Percentiles rank a stretch among this genome's conserved stretches.
Evolutionary conservation across 495 filamentous ascomycete genomes (phyloP).

Genomic region (Tuber indicum): DNA sequence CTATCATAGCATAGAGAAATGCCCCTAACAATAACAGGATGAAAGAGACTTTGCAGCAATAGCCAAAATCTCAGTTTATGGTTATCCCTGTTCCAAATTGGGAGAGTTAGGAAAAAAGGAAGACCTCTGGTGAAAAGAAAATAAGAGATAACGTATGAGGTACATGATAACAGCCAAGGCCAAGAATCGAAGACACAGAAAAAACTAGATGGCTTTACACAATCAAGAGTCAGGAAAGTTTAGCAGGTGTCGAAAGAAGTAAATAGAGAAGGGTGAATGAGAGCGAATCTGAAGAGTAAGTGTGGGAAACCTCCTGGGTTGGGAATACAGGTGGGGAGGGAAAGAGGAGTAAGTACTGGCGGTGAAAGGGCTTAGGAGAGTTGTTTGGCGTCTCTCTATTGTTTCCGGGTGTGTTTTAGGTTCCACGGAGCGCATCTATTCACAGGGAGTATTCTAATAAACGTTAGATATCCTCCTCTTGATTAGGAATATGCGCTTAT

Average conservation of each 20-base stretch:
- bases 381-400: background rate
- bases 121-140: background rate
- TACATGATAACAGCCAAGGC: background rate
- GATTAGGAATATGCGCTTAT: background rate
- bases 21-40: background rate
- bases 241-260: background rate
- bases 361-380: background rate
- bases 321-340: background rate
- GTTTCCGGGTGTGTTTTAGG: background rate
- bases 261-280: background rate
- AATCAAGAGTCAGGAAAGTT: background rate
- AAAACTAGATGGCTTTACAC: background rate
- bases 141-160: background rate
- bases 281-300: background rate
- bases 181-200: background rate
- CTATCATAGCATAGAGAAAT: background rate
- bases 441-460: background rate
- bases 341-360: background rate
- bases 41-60: background rate
- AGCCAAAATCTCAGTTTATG: background rate
- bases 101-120: background rate
- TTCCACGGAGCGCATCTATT: background rate
- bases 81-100: background rate
- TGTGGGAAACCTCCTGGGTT: background rate
- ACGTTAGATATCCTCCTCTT: background rate